Evolutionary conservation across 169 alveolate genomes (phyloP).

Genomic region (Besnoitia besnoiti): DNA sequence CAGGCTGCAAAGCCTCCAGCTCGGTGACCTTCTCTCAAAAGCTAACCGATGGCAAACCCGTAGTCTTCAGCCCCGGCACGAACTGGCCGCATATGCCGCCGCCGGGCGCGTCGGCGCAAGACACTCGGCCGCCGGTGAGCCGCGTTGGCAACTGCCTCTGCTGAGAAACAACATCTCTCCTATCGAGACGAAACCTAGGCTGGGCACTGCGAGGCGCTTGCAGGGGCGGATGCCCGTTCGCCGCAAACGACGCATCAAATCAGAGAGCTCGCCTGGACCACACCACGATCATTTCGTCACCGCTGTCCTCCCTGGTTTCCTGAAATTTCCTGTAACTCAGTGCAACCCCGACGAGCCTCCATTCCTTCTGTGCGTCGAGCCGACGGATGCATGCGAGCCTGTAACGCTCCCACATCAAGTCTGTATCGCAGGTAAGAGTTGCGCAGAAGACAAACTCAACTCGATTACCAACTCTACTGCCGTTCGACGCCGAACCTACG

Average conservation of each 20-base stretch:
- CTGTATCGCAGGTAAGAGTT: conserved; percentile 5
- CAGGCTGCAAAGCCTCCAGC: not conserved
- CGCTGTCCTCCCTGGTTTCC: too few species aligned
- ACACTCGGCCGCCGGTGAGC: conserved; percentile 25
- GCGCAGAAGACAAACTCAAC: too few species aligned
- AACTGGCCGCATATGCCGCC: not conserved
- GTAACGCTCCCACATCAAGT: not conserved
- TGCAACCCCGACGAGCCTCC: conserved; percentile 21
- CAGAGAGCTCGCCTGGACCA: too few species aligned
- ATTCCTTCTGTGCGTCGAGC: conserved; percentile 21
- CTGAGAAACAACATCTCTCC: not conserved
- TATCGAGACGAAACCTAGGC: too few species aligned
- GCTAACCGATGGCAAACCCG: not conserved
- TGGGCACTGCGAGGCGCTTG: too few species aligned
- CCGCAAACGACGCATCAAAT: too few species aligned
- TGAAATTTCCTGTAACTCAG: too few species aligned
- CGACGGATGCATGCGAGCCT: not conserved
- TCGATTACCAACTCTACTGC: too few species aligned
- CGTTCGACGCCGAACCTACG: too few species aligned
- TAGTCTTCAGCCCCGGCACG: not conserved
- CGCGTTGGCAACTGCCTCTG: too few species aligned
- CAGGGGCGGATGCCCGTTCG: too few species aligned
- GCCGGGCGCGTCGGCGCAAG: not conserved
- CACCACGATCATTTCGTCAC: too few species aligned
- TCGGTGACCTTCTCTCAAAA: not conserved